Conservation (phyloP, 2,329 filamentous ascomycete genomes). For the Beauveria australis region DNA sequence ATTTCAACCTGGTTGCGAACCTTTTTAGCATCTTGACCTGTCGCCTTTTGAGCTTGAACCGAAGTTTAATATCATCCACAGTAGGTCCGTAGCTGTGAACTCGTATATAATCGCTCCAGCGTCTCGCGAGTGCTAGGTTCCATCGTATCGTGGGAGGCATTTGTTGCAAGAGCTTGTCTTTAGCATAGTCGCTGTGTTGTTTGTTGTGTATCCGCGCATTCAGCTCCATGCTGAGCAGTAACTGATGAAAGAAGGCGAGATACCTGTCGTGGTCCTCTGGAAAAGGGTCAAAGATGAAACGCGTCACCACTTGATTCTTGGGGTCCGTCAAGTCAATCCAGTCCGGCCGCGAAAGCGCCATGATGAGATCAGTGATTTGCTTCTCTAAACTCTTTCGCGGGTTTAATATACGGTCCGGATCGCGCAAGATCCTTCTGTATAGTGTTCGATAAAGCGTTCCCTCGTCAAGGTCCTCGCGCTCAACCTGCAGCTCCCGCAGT, state of each 20-base stretch:
- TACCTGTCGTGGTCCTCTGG: slow-evolving; percentile 49
- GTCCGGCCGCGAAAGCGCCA: slow-evolving; percentile 57
- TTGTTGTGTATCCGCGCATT: slow-evolving; percentile 60
- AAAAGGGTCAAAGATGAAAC: slow-evolving; percentile 58
- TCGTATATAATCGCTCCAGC: slow-evolving; percentile 63
- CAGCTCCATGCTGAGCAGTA: slow-evolving; percentile 66
- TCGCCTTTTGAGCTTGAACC: slow-evolving; percentile 55
- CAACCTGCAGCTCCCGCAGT: slow-evolving; percentile 48
- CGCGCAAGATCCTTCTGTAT: slow-evolving; percentile 60
- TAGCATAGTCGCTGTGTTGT: slow-evolving; percentile 53
- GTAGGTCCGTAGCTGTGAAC: slow-evolving; percentile 52
- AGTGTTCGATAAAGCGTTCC: slow-evolving; percentile 53
- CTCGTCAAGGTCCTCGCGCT: slow-evolving; percentile 48
- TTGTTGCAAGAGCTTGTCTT: slow-evolving; percentile 54
- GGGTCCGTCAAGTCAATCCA: slow-evolving; percentile 68
- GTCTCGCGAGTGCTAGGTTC: slow-evolving; percentile 63
- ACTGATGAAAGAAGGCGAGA: slow-evolving; percentile 64
- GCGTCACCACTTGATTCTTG: slow-evolving; percentile 65
- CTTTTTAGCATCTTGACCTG: slow-evolving; percentile 61
- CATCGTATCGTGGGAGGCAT: slow-evolving; percentile 65
- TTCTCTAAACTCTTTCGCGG: slow-evolving; percentile 58
- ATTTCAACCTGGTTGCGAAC: slow-evolving; percentile 67
- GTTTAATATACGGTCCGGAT: slow-evolving; percentile 53
- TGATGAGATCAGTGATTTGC: slow-evolving; percentile 65
- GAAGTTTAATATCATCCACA: slow-evolving; percentile 51